Evolutionary conservation across 2,329 filamentous ascomycete genomes (phyloP).

Genomic region (Diaporthe helianthi): DNA sequence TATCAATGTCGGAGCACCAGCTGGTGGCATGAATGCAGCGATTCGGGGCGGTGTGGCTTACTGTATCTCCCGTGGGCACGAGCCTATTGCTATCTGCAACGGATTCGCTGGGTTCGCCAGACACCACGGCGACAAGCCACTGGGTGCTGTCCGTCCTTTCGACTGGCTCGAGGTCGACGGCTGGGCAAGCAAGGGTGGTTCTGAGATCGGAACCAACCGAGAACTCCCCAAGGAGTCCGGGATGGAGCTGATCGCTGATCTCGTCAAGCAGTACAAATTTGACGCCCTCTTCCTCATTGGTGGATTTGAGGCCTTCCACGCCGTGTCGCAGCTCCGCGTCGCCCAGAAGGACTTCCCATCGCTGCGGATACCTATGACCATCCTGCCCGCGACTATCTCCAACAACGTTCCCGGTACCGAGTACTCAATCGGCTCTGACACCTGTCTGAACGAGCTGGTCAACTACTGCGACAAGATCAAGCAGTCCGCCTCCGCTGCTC

Average conservation of each 20-base stretch:
- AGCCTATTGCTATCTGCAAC: constrained; percentile 91
- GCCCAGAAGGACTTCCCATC: constrained; percentile 79
- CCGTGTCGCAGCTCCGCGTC: constrained; percentile 84
- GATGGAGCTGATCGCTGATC: constrained; percentile 80
- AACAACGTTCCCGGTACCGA: constrained; percentile 99
- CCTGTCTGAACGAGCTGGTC: constrained; percentile 93
- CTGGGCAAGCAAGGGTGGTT: constrained; percentile 96
- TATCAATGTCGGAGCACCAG: constrained; percentile 94
- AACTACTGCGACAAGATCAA: constrained; percentile 97
- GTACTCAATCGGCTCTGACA: constrained; percentile 96
- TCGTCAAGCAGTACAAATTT: constrained; percentile 86
- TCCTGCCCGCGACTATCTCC: constrained; percentile 95
- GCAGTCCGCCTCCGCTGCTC: constrained; percentile 92
- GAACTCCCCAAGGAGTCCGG: constrained; percentile 87
- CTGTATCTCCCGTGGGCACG: constrained; percentile 90
- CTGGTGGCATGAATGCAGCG: constrained; percentile 97
- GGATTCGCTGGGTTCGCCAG: constrained; percentile 93
- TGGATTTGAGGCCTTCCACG: constrained; percentile 96
- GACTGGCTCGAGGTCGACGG: constrained; percentile 92
- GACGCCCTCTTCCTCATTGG: constrained; percentile 92
- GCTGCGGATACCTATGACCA: constrained; percentile 89
- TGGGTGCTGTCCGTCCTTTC: constrained; percentile 84
- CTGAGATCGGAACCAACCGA: constrained; percentile 97
- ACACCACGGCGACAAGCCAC: constrained; percentile 83
- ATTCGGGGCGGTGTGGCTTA: constrained; percentile 93